Percentiles rank a stretch among this genome's conserved stretches.
phyloP scores from a whole-genome alignment of 495 filamentous ascomycete species.

The Mycothermus thermophilus region DNA sequence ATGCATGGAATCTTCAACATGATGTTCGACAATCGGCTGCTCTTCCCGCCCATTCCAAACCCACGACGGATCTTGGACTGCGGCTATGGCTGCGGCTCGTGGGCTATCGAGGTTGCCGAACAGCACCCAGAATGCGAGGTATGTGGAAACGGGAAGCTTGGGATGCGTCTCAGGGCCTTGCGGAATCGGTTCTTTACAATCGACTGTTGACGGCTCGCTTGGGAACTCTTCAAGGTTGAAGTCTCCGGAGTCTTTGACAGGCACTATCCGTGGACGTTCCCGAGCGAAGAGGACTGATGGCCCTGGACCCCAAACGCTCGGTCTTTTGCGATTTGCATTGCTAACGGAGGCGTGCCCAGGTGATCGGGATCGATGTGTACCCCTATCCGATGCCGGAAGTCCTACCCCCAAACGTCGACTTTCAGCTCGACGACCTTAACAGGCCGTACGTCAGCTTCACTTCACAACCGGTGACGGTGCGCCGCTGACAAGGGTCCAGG shows the following conservation, averaged over 20 bases:
- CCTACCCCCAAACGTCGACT: conserved; percentile 52
- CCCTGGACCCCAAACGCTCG: no score
- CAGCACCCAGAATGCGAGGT: conserved; percentile 64
- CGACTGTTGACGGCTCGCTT: no score
- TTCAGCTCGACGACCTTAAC: conserved; percentile 73
- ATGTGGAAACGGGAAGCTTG: conserved; percentile 20
- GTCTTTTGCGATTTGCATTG: no score
- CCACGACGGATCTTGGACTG: conserved; percentile 63
- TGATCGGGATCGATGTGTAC: conserved; percentile 68
- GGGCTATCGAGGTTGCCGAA: conserved; percentile 38
- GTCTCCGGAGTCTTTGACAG: no score
- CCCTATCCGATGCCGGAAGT: conserved; percentile 61
- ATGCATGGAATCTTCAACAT: conserved; percentile 58
- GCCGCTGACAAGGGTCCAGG: conserved; percentile 16
- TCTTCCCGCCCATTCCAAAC: conserved; percentile 60
- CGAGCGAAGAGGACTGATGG: no score
- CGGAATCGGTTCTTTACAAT: no score
- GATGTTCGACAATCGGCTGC: conserved; percentile 61
- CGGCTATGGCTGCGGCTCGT: conserved; percentile 51
- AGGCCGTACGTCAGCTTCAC: conserved; percentile 33
- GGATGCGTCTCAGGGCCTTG: neutral
- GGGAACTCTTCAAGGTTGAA: no score
- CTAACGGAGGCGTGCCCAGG: no score
- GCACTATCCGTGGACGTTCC: no score
- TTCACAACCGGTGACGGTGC: neutral